phyloP scores from a whole-genome alignment of 495 filamentous ascomycete species.

The Filosporella fistucella region DNA sequence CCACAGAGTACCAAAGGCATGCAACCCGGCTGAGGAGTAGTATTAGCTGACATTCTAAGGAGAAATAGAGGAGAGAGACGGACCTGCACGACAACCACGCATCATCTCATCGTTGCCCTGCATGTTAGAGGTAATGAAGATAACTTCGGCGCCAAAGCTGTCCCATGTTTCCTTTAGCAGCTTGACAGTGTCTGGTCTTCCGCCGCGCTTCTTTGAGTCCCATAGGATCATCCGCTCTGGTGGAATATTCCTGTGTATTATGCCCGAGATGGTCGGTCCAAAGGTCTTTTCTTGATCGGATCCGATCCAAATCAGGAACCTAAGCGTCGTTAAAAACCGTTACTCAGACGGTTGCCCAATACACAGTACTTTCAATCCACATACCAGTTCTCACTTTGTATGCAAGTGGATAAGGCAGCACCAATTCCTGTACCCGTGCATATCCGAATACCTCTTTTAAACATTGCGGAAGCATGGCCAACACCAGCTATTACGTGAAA shows the following conservation, averaged over 20 bases:
- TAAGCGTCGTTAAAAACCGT: too few relatives aligned
- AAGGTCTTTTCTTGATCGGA: constrained; percentile 40
- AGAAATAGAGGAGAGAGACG: constrained; percentile 16
- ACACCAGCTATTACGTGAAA: constrained; percentile 33
- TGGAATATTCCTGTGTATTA: constrained; percentile 39
- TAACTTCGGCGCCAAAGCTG: constrained; percentile 40
- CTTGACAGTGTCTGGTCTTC: constrained; percentile 35
- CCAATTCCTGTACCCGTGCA: constrained; percentile 41
- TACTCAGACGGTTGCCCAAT: too few relatives aligned
- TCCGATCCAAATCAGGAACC: constrained; percentile 43
- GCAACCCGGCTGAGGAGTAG: constrained; percentile 27
- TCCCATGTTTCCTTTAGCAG: constrained; percentile 37
- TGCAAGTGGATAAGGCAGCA: constrained; percentile 39
- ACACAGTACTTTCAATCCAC: neutral
- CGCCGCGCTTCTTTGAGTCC: constrained; percentile 41
- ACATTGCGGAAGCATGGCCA: constrained; percentile 40
- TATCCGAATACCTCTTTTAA: constrained; percentile 39
- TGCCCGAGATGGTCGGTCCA: constrained; percentile 34
- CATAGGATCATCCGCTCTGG: constrained; percentile 42
- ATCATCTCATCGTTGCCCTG: constrained; percentile 43
- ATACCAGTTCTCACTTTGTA: constrained; percentile 37
- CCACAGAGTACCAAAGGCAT: constrained; percentile 41
- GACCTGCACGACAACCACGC: constrained; percentile 35
- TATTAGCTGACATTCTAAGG: constrained; percentile 15
- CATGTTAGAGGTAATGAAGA: constrained; percentile 43